Percentiles rank a stretch among this genome's conserved stretches.
phyloP scores from a whole-genome alignment of 2,329 filamentous ascomycete species.

The Paramyrothecium sp. region DNA sequence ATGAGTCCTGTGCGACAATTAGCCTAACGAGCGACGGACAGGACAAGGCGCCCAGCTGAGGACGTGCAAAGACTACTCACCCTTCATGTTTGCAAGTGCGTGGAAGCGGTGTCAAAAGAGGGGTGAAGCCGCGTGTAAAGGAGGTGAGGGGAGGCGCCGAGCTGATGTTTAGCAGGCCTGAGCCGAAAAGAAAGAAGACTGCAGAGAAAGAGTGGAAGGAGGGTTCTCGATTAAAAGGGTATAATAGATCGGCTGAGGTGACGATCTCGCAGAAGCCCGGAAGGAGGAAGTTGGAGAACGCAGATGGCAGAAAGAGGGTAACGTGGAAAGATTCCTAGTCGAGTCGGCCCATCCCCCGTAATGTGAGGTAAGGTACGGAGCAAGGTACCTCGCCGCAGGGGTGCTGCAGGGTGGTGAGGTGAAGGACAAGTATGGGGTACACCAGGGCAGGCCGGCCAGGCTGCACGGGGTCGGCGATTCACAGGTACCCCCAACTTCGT shows the following conservation, averaged over 20 bases:
- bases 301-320: slow-evolving; percentile 19
- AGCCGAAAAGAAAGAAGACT: not conserved
- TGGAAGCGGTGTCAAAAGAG: slow-evolving; percentile 11
- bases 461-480: not conserved
- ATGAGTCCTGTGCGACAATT: slow-evolving; percentile 71
- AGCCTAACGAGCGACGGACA: slow-evolving; percentile 10
- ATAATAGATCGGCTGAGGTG: not conserved
- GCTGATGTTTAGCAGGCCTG: not conserved
- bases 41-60: not conserved
- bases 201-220: not conserved
- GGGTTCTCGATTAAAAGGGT: not conserved
- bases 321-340: slow-evolving; percentile 20
- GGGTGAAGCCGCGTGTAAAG: slow-evolving; percentile 9
- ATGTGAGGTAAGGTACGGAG: too few species aligned
- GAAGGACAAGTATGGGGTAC: not conserved
- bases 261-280: not conserved
- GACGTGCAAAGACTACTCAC: slow-evolving; percentile 16
- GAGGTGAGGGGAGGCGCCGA: not conserved
- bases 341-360: not conserved
- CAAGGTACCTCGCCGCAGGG: too few species aligned
- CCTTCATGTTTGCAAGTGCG: slow-evolving; percentile 33
- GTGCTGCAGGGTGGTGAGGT: not conserved
- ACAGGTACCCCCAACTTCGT: not conserved
- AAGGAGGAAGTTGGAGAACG: slow-evolving; percentile 19
- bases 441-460: too few species aligned